Evolutionary conservation across 805 yeast genomes (phyloP), one percentile per base, ranked within the genome.

Genomic region (Metschnikowia anglica): DNA sequence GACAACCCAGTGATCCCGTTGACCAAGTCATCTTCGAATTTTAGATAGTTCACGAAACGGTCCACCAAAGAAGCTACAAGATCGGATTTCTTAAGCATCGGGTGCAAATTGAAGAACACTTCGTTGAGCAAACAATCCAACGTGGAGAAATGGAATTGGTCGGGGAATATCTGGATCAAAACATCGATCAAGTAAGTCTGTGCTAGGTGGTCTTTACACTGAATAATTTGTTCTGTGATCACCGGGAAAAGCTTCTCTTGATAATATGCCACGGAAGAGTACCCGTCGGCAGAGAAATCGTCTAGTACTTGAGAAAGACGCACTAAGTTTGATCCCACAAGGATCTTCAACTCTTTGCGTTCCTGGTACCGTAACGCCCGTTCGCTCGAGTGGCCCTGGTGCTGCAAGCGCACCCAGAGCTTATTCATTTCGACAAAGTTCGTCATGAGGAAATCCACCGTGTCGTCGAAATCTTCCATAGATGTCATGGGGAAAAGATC

Each of bases 341-440:
- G 74, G 43, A 90, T 88, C 66, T 88, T 90, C 49, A 93, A 74
- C 63, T 93, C 97, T 55, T 83, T 81, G 17, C 99, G 74, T 64
- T 93, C 98, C 46, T 73, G 75, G 17, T 75, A 77, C 43, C 97
- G 74, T 60, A 84, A 79, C 28, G 73, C 79, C 29, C 87, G 76
- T 55, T 91, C 97, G 31, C 85, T 77, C 3, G 91, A 79, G 48
- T 88, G 96, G 2, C 98, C 98, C 63, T 89, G 96, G 61, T 90
- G 96, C 65, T 91, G 98, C 51, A 90, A 70, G 39, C 99, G 77
- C 3, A 93, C 98, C 99, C 99, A 93, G 35, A 93, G 72, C 63
- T 93, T 93, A 69, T 93, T 93, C 99, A 93, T 93, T 62, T 93
- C 99, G 44, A 91, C 81, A 61, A 93, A 93, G 61, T 93, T 93